Conservation (phyloP, 306 rosid species). For the Geum urbanum region DNA sequence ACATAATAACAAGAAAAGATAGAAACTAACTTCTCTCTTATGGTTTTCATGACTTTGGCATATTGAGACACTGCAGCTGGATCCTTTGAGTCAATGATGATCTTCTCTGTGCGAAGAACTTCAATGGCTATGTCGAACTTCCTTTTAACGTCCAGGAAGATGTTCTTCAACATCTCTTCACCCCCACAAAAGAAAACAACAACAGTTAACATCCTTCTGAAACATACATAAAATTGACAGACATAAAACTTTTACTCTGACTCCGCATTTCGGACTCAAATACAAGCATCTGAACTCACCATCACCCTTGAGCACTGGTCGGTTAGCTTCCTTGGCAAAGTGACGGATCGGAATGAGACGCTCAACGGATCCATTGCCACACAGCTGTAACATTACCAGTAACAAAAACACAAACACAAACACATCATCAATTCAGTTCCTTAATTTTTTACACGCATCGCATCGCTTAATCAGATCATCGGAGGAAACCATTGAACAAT, state of each 20-base stretch:
- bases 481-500: not conserved
- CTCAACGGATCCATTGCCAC: conserved; percentile 55
- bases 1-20: not conserved
- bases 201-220: conserved; percentile 24
- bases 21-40: conserved; percentile 74
- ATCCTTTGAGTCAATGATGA: conserved; percentile 84
- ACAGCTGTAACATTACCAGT: conserved; percentile 39
- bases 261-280: too few species aligned
- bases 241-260: too few species aligned
- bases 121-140: conserved; percentile 75
- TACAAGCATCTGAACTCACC: conserved; percentile 42
- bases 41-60: conserved; percentile 75
- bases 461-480: not conserved
- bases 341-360: conserved; percentile 63
- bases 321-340: conserved; percentile 69
- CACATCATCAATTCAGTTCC: not conserved
- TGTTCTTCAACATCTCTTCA: conserved; percentile 78
- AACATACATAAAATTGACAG: too few species aligned
- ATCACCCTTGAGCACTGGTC: conserved; percentile 77
- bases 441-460: not conserved
- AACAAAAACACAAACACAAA: conserved; percentile 8
- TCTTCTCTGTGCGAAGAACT: conserved; percentile 76
- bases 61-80: conserved; percentile 84
- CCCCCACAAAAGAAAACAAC: conserved; percentile 24
- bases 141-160: conserved; percentile 72